Conservation (phyloP, 1,139 yeast genomes). For the Barnettozyma hawaiiensis region DNA sequence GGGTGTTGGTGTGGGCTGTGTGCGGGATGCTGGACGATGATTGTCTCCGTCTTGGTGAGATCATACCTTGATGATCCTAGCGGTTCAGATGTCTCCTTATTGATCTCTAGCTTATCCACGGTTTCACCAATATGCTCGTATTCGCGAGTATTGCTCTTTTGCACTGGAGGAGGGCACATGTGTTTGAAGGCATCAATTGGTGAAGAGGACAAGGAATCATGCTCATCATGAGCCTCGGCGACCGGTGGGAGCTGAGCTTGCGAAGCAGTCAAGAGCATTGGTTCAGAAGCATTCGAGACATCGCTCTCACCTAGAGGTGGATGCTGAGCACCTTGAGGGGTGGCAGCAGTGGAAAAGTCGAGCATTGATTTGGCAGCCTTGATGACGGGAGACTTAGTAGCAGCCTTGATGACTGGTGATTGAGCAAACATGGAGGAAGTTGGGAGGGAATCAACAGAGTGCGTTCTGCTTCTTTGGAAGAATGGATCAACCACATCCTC, state of each 20-base stretch:
- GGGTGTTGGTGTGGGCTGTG: not conserved
- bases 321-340: not conserved
- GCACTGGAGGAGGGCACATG: not conserved
- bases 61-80: conserved; percentile 1
- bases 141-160: not conserved
- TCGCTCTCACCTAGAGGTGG: conserved; percentile 3
- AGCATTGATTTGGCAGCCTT: conserved; percentile 20
- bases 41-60: not conserved
- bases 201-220: conserved; percentile 8
- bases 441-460: conserved; percentile 11
- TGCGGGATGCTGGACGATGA: conserved; percentile 1
- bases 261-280: conserved; percentile 3
- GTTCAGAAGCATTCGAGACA: conserved; percentile 2
- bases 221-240: conserved; percentile 20
- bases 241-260: conserved; percentile 19
- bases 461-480: conserved; percentile 5
- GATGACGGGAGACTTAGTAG: conserved; percentile 4
- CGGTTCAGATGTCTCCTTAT: too few relatives aligned
- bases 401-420: conserved; percentile 5
- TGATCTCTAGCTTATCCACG: too few relatives aligned
- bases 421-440: conserved; percentile 9
- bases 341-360: conserved; percentile 11
- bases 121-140: too few relatives aligned
- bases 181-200: not conserved
- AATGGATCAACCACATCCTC: conserved; percentile 33